Evolutionary conservation across 768 basidiomycete species (phyloP).

Genomic region (Boletellus ananas): DNA sequence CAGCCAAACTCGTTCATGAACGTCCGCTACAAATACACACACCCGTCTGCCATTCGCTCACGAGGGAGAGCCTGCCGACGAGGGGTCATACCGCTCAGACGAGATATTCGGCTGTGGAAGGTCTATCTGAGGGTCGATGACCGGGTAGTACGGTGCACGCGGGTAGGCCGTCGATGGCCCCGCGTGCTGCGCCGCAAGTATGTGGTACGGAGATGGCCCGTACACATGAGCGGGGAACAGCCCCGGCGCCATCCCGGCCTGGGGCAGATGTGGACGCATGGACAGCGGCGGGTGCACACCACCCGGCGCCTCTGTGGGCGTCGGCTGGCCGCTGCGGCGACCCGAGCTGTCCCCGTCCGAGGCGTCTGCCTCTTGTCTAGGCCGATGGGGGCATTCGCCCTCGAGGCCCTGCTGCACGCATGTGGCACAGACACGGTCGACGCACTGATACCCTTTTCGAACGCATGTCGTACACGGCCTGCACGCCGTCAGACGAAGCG

Average conservation of each 20-base stretch:
- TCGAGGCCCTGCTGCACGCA: conserved; percentile 44
- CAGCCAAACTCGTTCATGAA: conserved; percentile 18
- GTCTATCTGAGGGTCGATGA: conserved; percentile 38
- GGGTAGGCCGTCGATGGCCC: conserved; percentile 26
- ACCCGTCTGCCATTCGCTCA: conserved; percentile 13
- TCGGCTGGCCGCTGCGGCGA: conserved; percentile 1
- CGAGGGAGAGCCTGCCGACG: conserved; percentile 8
- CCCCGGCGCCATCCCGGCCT: conserved; percentile 10
- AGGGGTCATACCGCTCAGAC: conserved; percentile 32
- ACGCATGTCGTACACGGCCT: conserved; percentile 51
- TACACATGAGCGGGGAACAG: conserved; percentile 28
- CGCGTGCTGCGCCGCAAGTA: conserved; percentile 25
- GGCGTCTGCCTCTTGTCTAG: conserved; percentile 17
- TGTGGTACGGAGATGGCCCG: conserved; percentile 28
- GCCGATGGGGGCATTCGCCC: conserved; percentile 44
- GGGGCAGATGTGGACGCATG: conserved; percentile 16
- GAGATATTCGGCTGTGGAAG: conserved; percentile 30
- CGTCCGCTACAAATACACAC: neutral
- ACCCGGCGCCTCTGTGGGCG: neutral
- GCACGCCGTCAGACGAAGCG: conserved; percentile 7
- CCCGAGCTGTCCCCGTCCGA: conserved; percentile 26
- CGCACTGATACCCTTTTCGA: conserved; percentile 50
- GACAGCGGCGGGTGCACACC: conserved; percentile 8
- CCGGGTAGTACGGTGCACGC: conserved; percentile 35
- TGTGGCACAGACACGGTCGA: conserved; percentile 45